Conservation (phyloP, 768 basidiomycete genomes). For the Pleurotus giganteus region DNA sequence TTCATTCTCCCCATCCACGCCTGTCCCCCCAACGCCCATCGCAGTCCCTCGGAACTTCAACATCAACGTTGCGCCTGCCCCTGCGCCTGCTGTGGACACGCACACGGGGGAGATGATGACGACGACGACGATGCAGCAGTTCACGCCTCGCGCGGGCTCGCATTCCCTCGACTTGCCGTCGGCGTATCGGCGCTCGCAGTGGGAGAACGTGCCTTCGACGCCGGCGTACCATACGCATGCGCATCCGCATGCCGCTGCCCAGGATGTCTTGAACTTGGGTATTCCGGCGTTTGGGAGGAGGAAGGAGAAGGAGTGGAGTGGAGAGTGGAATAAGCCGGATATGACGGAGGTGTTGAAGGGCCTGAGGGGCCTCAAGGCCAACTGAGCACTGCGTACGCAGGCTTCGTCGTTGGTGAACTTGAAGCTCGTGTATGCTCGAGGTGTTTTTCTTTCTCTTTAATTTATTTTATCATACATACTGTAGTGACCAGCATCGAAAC, state of each 20-base stretch:
- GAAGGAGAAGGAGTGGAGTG: constrained; percentile 37
- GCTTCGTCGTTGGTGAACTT: background rate
- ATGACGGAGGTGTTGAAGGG: constrained; percentile 31
- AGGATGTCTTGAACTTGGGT: constrained; percentile 14
- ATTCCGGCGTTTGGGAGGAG: constrained; percentile 17
- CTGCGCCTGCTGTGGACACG: background rate
- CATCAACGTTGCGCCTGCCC: background rate
- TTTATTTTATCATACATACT: background rate
- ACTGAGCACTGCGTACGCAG: background rate
- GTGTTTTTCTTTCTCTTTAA: background rate
- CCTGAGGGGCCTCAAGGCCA: constrained; percentile 25
- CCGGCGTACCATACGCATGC: background rate
- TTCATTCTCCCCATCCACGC: background rate
- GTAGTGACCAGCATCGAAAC: too few relatives aligned
- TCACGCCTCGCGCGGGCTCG: constrained; percentile 3
- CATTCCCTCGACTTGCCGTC: constrained; percentile 1
- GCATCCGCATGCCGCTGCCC: too few relatives aligned
- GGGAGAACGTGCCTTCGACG: constrained; percentile 8
- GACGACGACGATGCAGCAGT: background rate
- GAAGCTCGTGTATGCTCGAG: too few relatives aligned
- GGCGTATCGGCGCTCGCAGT: constrained; percentile 5
- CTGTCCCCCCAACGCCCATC: background rate
- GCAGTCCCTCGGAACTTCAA: background rate
- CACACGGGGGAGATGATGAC: background rate
- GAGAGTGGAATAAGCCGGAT: constrained; percentile 36